Evolutionary conservation across 306 rosid genomes (phyloP).

Genomic region (Rosa chinensis): DNA sequence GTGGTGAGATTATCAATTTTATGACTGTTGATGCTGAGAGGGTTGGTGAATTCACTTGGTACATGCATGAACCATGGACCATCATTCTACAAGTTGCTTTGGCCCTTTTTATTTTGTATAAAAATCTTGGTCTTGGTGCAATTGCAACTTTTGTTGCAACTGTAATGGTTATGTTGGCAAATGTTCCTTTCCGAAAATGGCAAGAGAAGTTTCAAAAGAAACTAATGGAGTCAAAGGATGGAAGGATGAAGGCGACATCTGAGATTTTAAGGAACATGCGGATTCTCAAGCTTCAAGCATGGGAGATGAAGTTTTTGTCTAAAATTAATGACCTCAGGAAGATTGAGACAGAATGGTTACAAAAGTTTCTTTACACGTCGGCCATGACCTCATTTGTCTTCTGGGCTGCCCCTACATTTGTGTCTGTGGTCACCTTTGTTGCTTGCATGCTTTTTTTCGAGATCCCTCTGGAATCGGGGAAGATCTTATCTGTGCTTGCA

Average conservation of each 20-base stretch:
- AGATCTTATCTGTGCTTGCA: slow-evolving; percentile 84
- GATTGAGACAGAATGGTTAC: slow-evolving; percentile 60
- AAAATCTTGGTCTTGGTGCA: slow-evolving; percentile 71
- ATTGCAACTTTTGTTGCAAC: slow-evolving; percentile 68
- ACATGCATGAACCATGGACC: slow-evolving; percentile 71
- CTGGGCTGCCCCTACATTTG: slow-evolving; percentile 67
- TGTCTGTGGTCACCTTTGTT: slow-evolving; percentile 74
- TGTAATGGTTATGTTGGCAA: slow-evolving; percentile 58
- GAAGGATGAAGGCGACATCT: slow-evolving; percentile 74
- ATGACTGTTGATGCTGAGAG: slow-evolving; percentile 87
- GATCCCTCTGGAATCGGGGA: slow-evolving; percentile 84
- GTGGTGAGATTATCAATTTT: slow-evolving; percentile 78
- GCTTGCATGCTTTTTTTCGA: slow-evolving; percentile 61
- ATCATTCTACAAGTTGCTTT: slow-evolving; percentile 58
- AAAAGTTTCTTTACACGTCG: slow-evolving; percentile 42
- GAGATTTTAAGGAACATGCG: slow-evolving; percentile 83
- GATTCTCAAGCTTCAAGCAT: slow-evolving; percentile 82
- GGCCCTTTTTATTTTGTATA: slow-evolving; percentile 66
- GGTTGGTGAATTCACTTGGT: slow-evolving; percentile 63
- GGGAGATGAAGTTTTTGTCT: slow-evolving; percentile 90
- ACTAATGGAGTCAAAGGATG: slow-evolving; percentile 81
- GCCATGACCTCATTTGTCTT: slow-evolving; percentile 53
- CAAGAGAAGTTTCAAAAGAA: slow-evolving; percentile 67
- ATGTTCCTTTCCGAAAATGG: slow-evolving; percentile 61
- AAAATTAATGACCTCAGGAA: slow-evolving; percentile 58